Percentiles rank a stretch among this genome's conserved stretches.
Evolutionary conservation across 1,284 basidiomycete genomes (phyloP).

Genomic region (Austropuccinia psidii): DNA sequence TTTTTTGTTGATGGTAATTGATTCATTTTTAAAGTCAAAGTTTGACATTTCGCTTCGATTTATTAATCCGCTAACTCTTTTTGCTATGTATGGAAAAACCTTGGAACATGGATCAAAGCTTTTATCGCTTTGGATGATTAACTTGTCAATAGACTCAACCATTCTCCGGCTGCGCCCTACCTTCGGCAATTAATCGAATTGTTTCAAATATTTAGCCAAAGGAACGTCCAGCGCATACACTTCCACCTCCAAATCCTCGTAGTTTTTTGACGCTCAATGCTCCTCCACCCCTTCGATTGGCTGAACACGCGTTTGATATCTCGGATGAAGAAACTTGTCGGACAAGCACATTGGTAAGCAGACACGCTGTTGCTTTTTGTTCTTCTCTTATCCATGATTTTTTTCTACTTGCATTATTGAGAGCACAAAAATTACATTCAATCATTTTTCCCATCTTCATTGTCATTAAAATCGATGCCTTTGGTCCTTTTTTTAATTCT

Average conservation of each 20-base stretch:
- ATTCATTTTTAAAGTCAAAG: too few species aligned
- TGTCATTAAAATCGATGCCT: too few species aligned
- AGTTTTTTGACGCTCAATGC: constrained; percentile 75
- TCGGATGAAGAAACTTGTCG: constrained; percentile 76
- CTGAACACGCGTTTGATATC: constrained; percentile 57
- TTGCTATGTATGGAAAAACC: background rate
- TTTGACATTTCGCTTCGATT: too few species aligned
- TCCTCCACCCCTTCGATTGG: constrained; percentile 61
- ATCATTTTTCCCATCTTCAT: too few species aligned
- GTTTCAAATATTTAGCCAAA: constrained; percentile 42
- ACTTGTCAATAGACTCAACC: constrained; percentile 16
- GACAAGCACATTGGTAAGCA: constrained; percentile 48
- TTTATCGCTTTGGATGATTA: constrained; percentile 30
- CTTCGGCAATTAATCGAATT: constrained; percentile 30
- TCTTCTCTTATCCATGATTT: too few species aligned
- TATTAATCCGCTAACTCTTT: too few species aligned
- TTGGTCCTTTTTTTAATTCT: too few species aligned
- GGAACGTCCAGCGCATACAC: constrained; percentile 73
- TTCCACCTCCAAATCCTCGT: constrained; percentile 60
- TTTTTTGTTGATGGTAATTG: constrained; percentile 96
- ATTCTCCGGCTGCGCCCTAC: constrained; percentile 22
- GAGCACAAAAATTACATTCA: too few species aligned
- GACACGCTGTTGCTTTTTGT: too few species aligned
- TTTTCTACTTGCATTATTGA: too few species aligned
- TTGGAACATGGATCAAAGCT: background rate